phyloP scores from a whole-genome alignment of 495 filamentous ascomycete species.

The Penicillium malachiteum region DNA sequence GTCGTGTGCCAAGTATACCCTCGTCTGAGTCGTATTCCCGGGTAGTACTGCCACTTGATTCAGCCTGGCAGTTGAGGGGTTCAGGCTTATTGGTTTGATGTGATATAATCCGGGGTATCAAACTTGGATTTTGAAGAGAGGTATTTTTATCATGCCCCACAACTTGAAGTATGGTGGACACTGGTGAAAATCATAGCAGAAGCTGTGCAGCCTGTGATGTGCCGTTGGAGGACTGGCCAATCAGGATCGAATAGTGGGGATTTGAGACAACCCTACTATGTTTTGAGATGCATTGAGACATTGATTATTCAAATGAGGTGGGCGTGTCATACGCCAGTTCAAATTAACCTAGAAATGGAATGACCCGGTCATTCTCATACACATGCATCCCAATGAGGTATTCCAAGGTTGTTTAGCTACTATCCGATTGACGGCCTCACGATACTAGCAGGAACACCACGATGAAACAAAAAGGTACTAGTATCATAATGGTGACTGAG shows the following conservation, averaged over 20 bases:
- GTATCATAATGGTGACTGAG: too few relatives aligned
- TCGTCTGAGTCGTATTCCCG: constrained; percentile 5
- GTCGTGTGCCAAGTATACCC: constrained; percentile 7
- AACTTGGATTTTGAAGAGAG: background rate
- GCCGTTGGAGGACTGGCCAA: constrained; percentile 9
- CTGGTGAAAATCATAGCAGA: constrained; percentile 13
- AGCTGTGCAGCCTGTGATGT: constrained; percentile 12
- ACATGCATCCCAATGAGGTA: too few relatives aligned
- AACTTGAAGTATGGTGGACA: background rate
- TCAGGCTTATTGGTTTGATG: background rate
- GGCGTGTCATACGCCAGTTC: too few relatives aligned
- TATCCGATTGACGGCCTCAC: too few relatives aligned
- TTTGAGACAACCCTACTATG: too few relatives aligned
- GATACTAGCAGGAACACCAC: too few relatives aligned
- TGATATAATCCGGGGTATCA: background rate
- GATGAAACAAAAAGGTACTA: too few relatives aligned
- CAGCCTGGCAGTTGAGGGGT: background rate
- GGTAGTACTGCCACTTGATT: constrained; percentile 9
- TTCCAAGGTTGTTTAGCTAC: too few relatives aligned
- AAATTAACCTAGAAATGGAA: too few relatives aligned
- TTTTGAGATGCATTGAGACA: too few relatives aligned
- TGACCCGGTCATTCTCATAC: too few relatives aligned
- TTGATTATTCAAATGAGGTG: too few relatives aligned
- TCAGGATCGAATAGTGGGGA: background rate
- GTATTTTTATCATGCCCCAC: background rate